Evolutionary conservation across 805 yeast genomes (phyloP), one percentile per base, ranked within the genome.

Genomic region (Soucietia sequanensis): DNA sequence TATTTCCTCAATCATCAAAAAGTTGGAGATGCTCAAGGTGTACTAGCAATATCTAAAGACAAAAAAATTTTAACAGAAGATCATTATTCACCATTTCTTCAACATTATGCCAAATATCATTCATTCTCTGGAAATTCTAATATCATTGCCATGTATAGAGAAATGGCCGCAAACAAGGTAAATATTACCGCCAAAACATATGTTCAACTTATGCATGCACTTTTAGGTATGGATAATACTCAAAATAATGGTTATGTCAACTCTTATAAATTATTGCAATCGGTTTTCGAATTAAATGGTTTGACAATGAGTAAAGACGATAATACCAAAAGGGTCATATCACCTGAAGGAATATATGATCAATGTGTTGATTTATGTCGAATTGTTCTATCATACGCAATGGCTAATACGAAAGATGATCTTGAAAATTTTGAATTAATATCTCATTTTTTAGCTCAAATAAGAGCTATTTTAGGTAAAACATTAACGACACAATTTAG

Each of bases 241-340:
- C 42, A 42, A 4, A 34, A 38, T 2, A 45, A 42, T 12, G 38
- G 39, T 10, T 50, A 32, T 29, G 29, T 25, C 6, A 44, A 47
- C 25, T 53, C 59, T 0, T 42, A 33, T 18, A 46, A 47, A 28
- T 36, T 56, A 8, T 41, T 56, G 25, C 35, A 39, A 28, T 52
- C 58, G 5, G 54, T 65, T 6, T 52, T 64, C 26, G 63, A 64
- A 19, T 46, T 58, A 41, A 49, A 60, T 40, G 63, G 65, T 2
- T 47, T 63, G 16, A 34, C 50, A 2, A 14, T 49, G 8, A 35
- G 30, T 9, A 28, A 35, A 11, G 24, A 12, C 4, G 31, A 35
- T 13, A 28, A 35, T 6, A 32, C 27, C 16, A 35, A 33, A 8
- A 33, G 38, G 10, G 2, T 14, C 27, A 9, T 35, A 33, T 12